Percentiles rank a stretch among this genome's conserved stretches.
These are phyloP conservation scores for Plantago coronopus DNA, from an alignment of 305 asterid species.

Conservation along the genomic window DNA sequence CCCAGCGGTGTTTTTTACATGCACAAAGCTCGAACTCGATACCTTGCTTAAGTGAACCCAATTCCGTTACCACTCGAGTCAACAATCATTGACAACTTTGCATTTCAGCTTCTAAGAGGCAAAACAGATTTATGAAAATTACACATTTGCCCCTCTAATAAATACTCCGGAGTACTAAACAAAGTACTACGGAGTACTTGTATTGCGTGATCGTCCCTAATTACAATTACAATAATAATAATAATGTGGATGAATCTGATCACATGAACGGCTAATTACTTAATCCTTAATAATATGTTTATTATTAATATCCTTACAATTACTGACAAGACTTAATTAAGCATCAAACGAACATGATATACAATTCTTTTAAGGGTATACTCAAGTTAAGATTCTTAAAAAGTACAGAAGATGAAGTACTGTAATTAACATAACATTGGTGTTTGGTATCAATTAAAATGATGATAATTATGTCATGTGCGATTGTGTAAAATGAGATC, in stretches of 20 bases:
- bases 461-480: conserved; percentile 28
- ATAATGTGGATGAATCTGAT: conserved; percentile 19
- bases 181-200: background rate
- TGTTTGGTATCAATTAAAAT: conserved; percentile 26
- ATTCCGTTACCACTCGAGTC: too few relatives aligned
- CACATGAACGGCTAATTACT: conserved; percentile 22
- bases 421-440: conserved; percentile 17
- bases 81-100: too few relatives aligned
- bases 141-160: background rate
- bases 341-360: background rate
- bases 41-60: too few relatives aligned
- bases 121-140: too few relatives aligned
- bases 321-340: background rate
- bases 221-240: background rate
- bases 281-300: too few relatives aligned
- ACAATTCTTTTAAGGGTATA: background rate
- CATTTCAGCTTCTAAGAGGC: too few relatives aligned
- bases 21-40: too few relatives aligned
- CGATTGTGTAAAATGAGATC: conserved; percentile 33
- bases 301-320: background rate
- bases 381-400: conserved; percentile 10
- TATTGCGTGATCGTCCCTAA: too few relatives aligned
- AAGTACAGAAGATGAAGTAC: conserved; percentile 7
- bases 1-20: too few relatives aligned
- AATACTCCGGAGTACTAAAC: too few relatives aligned